These are phyloP conservation scores for Penicillium silybi DNA, from an alignment of 495 filamentous ascomycete genomes.

Conservation along the genomic window DNA sequence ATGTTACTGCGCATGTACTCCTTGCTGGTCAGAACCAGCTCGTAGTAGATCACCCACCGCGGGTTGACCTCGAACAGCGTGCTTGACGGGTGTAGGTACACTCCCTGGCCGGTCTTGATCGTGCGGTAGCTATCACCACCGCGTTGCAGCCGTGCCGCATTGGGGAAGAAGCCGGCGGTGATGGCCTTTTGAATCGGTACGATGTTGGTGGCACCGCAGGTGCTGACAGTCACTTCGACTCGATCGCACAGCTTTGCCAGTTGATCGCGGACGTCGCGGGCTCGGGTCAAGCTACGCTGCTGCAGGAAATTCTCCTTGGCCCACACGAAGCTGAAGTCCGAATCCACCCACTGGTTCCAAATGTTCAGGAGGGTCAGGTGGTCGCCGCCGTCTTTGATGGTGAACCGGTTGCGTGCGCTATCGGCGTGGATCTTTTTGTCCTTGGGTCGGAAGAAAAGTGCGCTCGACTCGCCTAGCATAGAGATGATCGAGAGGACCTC, in stretches of 20 bases:
- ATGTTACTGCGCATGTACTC: conserved; percentile 91
- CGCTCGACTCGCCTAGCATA: conserved; percentile 85
- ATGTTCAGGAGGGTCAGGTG: conserved; percentile 90
- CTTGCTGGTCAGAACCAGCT: conserved; percentile 87
- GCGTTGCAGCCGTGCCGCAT: conserved; percentile 80
- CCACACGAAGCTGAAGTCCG: conserved; percentile 87
- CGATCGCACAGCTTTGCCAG: conserved; percentile 91
- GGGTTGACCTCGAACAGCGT: conserved; percentile 79
- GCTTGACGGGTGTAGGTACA: conserved; percentile 84
- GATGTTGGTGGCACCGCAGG: conserved; percentile 65
- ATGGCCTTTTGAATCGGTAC: conserved; percentile 81
- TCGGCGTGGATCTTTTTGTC: conserved; percentile 97
- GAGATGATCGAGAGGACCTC: conserved; percentile 93
- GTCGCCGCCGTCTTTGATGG: conserved; percentile 88
- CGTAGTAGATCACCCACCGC: conserved; percentile 87
- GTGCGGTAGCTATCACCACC: conserved; percentile 91
- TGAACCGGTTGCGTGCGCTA: conserved; percentile 87
- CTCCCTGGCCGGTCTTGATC: conserved; percentile 85
- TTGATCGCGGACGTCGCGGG: conserved; percentile 91
- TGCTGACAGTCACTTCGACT: conserved; percentile 74
- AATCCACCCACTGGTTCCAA: conserved; percentile 96
- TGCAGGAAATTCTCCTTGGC: conserved; percentile 91
- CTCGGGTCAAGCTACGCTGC: conserved; percentile 78
- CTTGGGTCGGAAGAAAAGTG: conserved; percentile 93
- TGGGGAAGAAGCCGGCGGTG: conserved; percentile 91